A percentile compares a stretch with the other conserved stretches of the same genome.
These are phyloP conservation scores for Dissophora globulifera DNA, from an alignment of 192 early-diverging fungal genomes.

Conservation along the genomic window DNA sequence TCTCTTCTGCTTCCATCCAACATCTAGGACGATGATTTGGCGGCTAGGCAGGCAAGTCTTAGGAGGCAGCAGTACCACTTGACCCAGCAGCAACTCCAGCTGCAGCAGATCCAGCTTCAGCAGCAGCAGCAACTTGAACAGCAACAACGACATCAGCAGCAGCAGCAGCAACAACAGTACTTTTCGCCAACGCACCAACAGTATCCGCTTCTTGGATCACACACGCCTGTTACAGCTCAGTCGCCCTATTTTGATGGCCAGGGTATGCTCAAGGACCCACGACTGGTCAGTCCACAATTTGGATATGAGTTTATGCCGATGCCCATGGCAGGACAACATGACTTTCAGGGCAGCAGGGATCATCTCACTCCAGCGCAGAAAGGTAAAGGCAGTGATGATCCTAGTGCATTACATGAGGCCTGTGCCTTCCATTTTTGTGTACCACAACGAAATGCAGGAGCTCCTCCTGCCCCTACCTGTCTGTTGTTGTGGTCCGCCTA, in stretches of 20 bases:
- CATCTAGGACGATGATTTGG: slow-evolving; percentile 32
- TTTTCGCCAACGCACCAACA: slow-evolving; percentile 2
- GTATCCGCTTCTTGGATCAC: slow-evolving; percentile 24
- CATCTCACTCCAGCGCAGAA: slow-evolving; percentile 8
- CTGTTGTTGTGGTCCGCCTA: no score
- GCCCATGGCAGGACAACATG: background rate
- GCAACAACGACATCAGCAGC: background rate
- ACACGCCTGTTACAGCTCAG: slow-evolving; percentile 28
- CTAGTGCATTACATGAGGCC: no score
- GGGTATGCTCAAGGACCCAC: slow-evolving; percentile 28
- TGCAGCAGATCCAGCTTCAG: slow-evolving; percentile 33
- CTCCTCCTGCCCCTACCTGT: no score
- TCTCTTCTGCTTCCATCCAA: background rate
- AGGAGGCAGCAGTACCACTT: slow-evolving; percentile 26
- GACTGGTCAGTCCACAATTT: slow-evolving; percentile 31
- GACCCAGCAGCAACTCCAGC: slow-evolving; percentile 26
- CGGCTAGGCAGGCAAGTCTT: slow-evolving; percentile 20
- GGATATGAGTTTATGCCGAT: slow-evolving; percentile 21
- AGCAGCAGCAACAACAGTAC: slow-evolving; percentile 9
- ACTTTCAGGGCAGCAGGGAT: background rate
- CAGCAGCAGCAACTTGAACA: slow-evolving; percentile 13
- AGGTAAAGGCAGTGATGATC: no score
- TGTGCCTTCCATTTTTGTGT: no score
- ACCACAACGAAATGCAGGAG: no score
- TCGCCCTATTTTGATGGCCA: slow-evolving; percentile 41